Base-by-base conservation (phyloP, 2,329 filamentous ascomycete genomes). In the Ampelomyces quisqualis region DNA sequence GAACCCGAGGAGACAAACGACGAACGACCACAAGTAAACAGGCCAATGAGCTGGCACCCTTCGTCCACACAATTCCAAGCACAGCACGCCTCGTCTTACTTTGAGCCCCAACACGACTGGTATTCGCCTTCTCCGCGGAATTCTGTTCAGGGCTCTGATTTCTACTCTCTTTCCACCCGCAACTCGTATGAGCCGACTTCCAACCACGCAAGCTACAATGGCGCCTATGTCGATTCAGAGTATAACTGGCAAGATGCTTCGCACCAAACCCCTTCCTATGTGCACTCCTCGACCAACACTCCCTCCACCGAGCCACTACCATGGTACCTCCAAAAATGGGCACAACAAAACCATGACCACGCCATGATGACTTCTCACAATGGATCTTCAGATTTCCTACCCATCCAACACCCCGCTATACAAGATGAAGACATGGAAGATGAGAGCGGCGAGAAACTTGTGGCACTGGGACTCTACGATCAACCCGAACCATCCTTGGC, bases 391-490 rank as follows among this genome's bases (percentile, higher is more conserved):
- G 74, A 79, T 32, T 79, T 81, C 36, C 69, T 80, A 2, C 73
- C 75, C 4, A 67, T 72, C 3, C 77, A 80, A 49, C 72, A 78
- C 31, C 40, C 47, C 2, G 71, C 76, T 35, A 69, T 74, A 10
- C 60, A 64, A 14, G 63, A 75, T 21, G 65, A 75, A 8, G 77
- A 81, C 33, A 77, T 79, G 42, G 51, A 79, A 33, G 80, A 81
- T 19, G 63, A 75, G 18, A 73, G 78, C 10, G 84, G 81, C 24
- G 86, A 90, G 57, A 84, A 89, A 45, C 75, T 91, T 2, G 77
- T 90, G n/a, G 87, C 87, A 14, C 84, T 93, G 78, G 88, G 88
- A 1, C 77, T 93, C 0, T 93, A 93, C 65, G 87, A 89, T 57
- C 73, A 79, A 4, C 86, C 86, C 0, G 84, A 83, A 40, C 78